Evolutionary conservation across 108 stramenopile genomes (phyloP).

Genomic region (Fragilaria crotonensis): DNA sequence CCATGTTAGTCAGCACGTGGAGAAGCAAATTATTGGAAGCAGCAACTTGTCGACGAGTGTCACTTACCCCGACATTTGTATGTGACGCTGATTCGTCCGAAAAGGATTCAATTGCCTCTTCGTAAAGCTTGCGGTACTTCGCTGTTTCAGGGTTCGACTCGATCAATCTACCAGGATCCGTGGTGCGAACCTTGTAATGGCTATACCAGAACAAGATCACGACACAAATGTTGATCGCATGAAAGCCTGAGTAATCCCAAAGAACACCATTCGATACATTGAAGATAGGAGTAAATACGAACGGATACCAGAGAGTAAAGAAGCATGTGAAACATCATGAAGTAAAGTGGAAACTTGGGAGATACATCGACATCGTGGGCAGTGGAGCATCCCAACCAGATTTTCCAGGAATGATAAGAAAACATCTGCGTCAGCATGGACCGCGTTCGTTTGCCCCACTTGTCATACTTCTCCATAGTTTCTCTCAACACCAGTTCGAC

Average conservation of each 20-base stretch:
- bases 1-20: background rate
- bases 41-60: background rate
- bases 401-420: slow-evolving; percentile 53
- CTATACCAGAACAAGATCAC: slow-evolving; percentile 49
- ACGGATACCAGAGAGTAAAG: slow-evolving; percentile 45
- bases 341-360: slow-evolving; percentile 68
- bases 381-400: slow-evolving; percentile 62
- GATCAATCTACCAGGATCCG: slow-evolving; percentile 66
- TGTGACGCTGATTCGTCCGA: slow-evolving; percentile 37
- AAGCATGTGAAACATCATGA: slow-evolving; percentile 40
- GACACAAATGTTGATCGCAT: slow-evolving; percentile 38
- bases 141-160: slow-evolving; percentile 25
- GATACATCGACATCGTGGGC: slow-evolving; percentile 51
- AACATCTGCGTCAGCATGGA: slow-evolving; percentile 21
- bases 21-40: background rate
- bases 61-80: background rate
- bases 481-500: slow-evolving; percentile 56
- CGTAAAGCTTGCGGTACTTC: slow-evolving; percentile 57
- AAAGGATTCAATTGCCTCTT: slow-evolving; percentile 63
- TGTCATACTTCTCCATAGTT: slow-evolving; percentile 28
- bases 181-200: slow-evolving; percentile 49
- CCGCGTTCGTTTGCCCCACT: slow-evolving; percentile 18
- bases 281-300: slow-evolving; percentile 31
- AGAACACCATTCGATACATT: slow-evolving; percentile 37
- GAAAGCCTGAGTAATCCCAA: slow-evolving; percentile 49